Conservation (phyloP, 306 rosid species). For the Arachis stenosperma region DNA sequence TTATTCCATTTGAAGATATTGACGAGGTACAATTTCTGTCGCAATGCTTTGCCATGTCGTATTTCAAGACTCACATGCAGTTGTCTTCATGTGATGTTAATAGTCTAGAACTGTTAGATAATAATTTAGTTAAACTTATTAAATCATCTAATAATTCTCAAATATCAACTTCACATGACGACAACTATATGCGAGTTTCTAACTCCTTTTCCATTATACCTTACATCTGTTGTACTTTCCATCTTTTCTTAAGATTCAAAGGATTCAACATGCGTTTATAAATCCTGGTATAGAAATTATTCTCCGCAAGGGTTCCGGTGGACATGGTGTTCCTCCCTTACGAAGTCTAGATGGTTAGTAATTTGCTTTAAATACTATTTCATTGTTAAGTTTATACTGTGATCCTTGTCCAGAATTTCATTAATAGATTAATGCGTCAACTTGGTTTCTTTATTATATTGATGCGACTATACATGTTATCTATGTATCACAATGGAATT, state of each 20-base stretch:
- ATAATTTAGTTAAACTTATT: no score
- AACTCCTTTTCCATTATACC: not conserved
- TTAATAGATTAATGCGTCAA: no score
- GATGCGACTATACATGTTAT: slow-evolving; percentile 8
- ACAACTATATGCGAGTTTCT: no score
- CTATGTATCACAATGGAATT: slow-evolving; percentile 13
- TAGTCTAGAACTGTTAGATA: no score
- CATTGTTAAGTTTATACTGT: not conserved
- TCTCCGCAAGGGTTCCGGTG: slow-evolving; percentile 99
- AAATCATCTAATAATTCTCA: no score
- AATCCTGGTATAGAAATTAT: slow-evolving; percentile 94
- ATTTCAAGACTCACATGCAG: no score
- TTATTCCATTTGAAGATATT: slow-evolving; percentile 83
- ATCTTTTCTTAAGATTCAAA: slow-evolving; percentile 67
- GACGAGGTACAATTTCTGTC: slow-evolving; percentile 69
- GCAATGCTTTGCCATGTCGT: not conserved
- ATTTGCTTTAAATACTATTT: slow-evolving; percentile 32
- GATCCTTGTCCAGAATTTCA: no score
- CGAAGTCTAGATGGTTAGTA: slow-evolving; percentile 99
- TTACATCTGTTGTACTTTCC: slow-evolving; percentile 33
- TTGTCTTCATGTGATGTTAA: no score
- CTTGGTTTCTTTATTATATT: no score
- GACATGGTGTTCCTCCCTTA: slow-evolving; percentile 98
- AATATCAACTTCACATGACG: no score
- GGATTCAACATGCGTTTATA: slow-evolving; percentile 97